Conservation (phyloP, 805 yeast species). For the Tetrapisispora pingtungensis region DNA sequence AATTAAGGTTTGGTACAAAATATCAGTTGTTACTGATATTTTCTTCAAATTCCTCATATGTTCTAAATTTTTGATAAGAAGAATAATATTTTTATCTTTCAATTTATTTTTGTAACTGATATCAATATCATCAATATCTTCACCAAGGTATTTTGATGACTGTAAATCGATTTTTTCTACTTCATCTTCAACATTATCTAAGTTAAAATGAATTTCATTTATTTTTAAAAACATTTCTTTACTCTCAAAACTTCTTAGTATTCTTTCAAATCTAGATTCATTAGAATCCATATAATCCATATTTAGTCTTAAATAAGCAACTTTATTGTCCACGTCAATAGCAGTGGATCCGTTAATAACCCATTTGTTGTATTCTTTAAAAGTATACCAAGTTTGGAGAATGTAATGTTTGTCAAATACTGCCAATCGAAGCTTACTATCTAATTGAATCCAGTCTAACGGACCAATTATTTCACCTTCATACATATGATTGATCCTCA, state of each 20-base stretch:
- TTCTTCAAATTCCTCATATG: constrained; percentile 15
- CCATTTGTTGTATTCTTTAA: constrained; percentile 18
- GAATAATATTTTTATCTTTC: constrained; percentile 5
- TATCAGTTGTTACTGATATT: constrained; percentile 13
- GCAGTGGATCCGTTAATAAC: constrained; percentile 8
- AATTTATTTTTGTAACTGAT: constrained; percentile 4
- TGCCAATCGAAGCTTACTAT: constrained; percentile 12
- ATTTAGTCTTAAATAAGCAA: constrained; percentile 10
- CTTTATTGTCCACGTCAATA: constrained; percentile 4
- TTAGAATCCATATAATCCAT: constrained; percentile 9
- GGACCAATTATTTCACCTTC: constrained; percentile 16
- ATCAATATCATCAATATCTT: not conserved
- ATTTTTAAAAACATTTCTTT: constrained; percentile 7
- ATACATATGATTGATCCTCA: constrained; percentile 19
- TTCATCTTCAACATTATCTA: constrained; percentile 7
- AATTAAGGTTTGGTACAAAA: constrained; percentile 16
- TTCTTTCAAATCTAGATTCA: constrained; percentile 1
- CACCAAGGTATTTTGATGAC: not conserved
- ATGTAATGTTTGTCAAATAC: constrained; percentile 16
- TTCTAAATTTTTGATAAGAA: constrained; percentile 12
- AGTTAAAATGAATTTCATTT: constrained; percentile 9
- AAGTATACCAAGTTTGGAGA: constrained; percentile 24
- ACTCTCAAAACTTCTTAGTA: constrained; percentile 6
- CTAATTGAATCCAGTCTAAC: constrained; percentile 19
- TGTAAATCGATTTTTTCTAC: not conserved